A percentile compares a stretch with the other conserved stretches of the same genome.
Conservation (phyloP, 2,329 filamentous ascomycete genomes). For the Alternaria longipes region DNA sequence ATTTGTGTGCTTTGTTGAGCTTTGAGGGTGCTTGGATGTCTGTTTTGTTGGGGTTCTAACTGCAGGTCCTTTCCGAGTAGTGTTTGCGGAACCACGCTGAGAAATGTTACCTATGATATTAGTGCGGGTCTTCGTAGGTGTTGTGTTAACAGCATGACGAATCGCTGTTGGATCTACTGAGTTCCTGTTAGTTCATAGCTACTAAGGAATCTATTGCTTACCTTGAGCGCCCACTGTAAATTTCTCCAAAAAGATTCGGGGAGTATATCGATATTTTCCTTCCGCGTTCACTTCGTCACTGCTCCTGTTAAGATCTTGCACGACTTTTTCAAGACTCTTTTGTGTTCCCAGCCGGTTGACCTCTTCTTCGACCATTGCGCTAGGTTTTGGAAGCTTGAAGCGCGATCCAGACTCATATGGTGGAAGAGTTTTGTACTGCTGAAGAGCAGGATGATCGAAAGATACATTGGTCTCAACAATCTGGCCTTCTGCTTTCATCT, state of each 20-base stretch:
- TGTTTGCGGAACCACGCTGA: not conserved
- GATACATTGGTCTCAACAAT: constrained; percentile 28
- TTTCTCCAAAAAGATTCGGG: constrained; percentile 31
- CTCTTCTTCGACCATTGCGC: not conserved
- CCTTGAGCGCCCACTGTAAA: constrained; percentile 15
- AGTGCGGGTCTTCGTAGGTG: constrained; percentile 17
- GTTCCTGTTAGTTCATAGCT: not conserved
- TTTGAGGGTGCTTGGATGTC: not conserved
- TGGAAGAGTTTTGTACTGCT: constrained; percentile 17
- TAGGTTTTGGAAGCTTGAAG: constrained; percentile 34
- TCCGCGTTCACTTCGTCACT: not conserved
- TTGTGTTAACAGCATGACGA: constrained; percentile 19
- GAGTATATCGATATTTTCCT: constrained; percentile 23
- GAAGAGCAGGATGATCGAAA: constrained; percentile 23
- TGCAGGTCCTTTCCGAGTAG: not conserved
- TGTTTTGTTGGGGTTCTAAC: too few species aligned
- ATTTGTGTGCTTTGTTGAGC: not conserved
- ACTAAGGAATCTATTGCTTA: not conserved
- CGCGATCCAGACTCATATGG: constrained; percentile 41
- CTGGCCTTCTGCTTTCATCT: constrained; percentile 17
- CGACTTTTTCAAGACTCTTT: constrained; percentile 4
- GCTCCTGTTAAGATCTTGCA: constrained; percentile 22
- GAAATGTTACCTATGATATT: not conserved
- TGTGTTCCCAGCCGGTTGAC: constrained; percentile 15
- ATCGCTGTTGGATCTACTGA: constrained; percentile 3